These are phyloP conservation scores for Lobulomyces angularis DNA, from an alignment of 192 early-diverging fungal genomes.

Conservation along the genomic window DNA sequence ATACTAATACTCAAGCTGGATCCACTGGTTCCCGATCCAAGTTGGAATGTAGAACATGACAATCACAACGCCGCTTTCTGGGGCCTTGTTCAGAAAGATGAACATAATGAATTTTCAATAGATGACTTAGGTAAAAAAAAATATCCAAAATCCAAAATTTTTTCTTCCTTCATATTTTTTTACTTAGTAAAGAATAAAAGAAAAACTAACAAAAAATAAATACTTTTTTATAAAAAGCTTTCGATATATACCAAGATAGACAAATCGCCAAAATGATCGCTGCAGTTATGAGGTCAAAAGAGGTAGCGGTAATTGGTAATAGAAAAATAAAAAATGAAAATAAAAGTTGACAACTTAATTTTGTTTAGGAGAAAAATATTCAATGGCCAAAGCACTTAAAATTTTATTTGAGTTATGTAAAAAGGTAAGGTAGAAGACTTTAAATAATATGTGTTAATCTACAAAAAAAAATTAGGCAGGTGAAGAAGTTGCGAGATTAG, in stretches of 20 bases:
- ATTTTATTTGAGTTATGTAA: conserved; percentile 25
- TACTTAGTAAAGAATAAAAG: too few relatives aligned
- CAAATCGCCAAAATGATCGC: conserved; percentile 18
- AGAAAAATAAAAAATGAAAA: conserved; percentile 5
- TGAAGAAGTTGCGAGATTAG: conserved; percentile 35
- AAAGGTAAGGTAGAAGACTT: conserved; percentile 23
- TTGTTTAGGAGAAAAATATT: conserved; percentile 46
- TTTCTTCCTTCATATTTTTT: too few relatives aligned
- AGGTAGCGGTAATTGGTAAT: conserved; percentile 42
- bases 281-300: conserved; percentile 34
- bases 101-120: conserved; percentile 8
- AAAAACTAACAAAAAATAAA: conserved; percentile 11
- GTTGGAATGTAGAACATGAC: not conserved
- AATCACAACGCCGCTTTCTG: conserved; percentile 17
- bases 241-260: conserved; percentile 19
- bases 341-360: too few relatives aligned
- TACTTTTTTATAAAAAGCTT: conserved; percentile 7
- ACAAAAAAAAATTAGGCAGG: conserved; percentile 14
- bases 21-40: conserved; percentile 5
- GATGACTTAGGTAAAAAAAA: conserved; percentile 11
- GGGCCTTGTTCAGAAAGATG: conserved; percentile 11
- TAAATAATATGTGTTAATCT: not conserved
- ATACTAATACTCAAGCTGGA: too few relatives aligned
- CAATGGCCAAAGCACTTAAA: conserved; percentile 52
- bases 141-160: conserved; percentile 7